Conservation (phyloP, 805 yeast species). For the Candida fluviatilis region DNA sequence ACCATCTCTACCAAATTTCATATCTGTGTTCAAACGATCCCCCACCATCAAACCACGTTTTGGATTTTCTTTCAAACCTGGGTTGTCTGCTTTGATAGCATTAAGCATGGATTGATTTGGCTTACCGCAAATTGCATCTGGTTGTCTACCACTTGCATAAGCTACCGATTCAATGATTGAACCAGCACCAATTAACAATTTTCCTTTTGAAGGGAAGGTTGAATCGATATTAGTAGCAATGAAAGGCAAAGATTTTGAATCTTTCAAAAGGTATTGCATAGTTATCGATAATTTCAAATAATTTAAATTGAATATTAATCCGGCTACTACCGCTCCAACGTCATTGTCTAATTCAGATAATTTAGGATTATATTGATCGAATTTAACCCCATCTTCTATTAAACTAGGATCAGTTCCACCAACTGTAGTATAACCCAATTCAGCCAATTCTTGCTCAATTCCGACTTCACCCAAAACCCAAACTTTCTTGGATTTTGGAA, state of each 20-base stretch:
- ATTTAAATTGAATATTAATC: constrained; percentile 72
- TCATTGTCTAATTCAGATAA: constrained; percentile 57
- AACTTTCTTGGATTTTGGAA: constrained; percentile 73
- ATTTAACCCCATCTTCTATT: constrained; percentile 39
- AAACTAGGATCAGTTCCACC: constrained; percentile 81
- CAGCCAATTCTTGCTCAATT: constrained; percentile 70
- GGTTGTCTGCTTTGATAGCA: constrained; percentile 67
- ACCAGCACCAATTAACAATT: constrained; percentile 92
- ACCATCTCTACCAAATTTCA: constrained; percentile 84
- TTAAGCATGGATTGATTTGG: constrained; percentile 90
- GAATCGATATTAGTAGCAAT: constrained; percentile 94
- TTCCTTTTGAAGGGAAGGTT: constrained; percentile 87
- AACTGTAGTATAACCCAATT: constrained; percentile 66
- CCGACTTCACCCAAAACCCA: constrained; percentile 91
- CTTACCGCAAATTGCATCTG: constrained; percentile 84
- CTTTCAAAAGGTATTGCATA: constrained; percentile 68
- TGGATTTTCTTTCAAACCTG: constrained; percentile 44
- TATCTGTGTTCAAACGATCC: constrained; percentile 92
- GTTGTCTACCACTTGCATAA: constrained; percentile 72
- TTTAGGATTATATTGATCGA: constrained; percentile 53
- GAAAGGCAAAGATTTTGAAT: constrained; percentile 57
- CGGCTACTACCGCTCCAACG: constrained; percentile 89
- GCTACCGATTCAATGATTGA: constrained; percentile 77
- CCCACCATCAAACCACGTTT: constrained; percentile 84
- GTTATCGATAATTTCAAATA: constrained; percentile 80